Evolutionary conservation across 306 rosid genomes (phyloP).

Genomic region (Castanea crenata): DNA sequence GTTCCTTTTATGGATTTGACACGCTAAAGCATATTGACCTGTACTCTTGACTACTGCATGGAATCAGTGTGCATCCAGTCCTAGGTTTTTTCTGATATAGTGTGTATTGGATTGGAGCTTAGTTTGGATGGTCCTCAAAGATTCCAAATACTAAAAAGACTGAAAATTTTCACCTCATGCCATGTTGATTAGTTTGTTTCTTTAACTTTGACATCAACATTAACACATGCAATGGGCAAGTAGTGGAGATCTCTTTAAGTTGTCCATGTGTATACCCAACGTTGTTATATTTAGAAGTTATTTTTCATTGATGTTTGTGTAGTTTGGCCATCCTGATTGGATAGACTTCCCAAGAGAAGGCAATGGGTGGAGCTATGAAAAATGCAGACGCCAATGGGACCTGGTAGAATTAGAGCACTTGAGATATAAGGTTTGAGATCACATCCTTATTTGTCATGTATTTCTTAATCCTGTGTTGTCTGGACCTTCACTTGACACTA

Average conservation of each 20-base stretch:
- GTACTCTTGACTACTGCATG: constrained; percentile 23
- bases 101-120: neutral
- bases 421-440: constrained; percentile 68
- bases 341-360: constrained; percentile 99
- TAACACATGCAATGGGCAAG: neutral
- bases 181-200: neutral
- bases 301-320: constrained; percentile 13
- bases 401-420: constrained; percentile 79
- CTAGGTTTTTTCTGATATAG: constrained; percentile 4
- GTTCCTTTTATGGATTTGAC: too few relatives aligned
- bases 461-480: neutral
- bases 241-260: neutral
- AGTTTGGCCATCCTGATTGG: constrained; percentile 99
- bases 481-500: neutral
- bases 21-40: constrained; percentile 19
- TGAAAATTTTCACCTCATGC: neutral
- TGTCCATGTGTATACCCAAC: constrained; percentile 8
- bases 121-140: neutral
- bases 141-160: neutral
- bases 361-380: constrained; percentile 94
- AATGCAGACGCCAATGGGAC: constrained; percentile 95
- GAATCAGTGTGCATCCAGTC: neutral
- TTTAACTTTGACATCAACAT: neutral
- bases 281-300: constrained; percentile 15
- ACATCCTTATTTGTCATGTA: neutral